phyloP scores from a whole-genome alignment of 106 monocot genomes.

The Alisma plantagoaquatica region DNA sequence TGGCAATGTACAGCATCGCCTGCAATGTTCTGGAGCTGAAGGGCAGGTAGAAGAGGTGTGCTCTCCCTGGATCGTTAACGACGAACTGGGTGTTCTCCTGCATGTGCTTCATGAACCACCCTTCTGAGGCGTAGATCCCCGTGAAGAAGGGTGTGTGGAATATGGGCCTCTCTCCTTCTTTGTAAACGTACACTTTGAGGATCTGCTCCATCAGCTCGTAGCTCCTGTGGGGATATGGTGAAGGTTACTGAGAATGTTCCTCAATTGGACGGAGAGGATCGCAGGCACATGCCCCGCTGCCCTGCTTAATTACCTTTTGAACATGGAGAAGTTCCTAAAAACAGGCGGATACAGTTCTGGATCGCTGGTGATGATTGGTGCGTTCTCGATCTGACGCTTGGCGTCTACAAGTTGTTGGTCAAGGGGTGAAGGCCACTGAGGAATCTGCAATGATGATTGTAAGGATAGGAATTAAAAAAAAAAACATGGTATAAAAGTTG shows the following conservation, averaged over 20 bases:
- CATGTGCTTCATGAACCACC: slow-evolving; percentile 65
- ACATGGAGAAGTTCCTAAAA: slow-evolving; percentile 52
- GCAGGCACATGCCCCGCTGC: too few species aligned
- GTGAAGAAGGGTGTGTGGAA: slow-evolving; percentile 41
- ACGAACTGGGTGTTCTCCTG: slow-evolving; percentile 27
- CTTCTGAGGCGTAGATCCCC: slow-evolving; percentile 65
- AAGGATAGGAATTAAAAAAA: too few species aligned
- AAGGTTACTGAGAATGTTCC: too few species aligned
- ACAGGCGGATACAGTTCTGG: slow-evolving; percentile 34
- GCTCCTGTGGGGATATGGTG: too few species aligned
- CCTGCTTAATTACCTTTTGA: slow-evolving; percentile 52
- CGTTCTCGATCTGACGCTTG: slow-evolving; percentile 35
- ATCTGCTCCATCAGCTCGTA: slow-evolving; percentile 51
- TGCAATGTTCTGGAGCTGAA: slow-evolving; percentile 43
- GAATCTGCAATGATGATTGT: slow-evolving; percentile 25
- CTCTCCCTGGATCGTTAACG: slow-evolving; percentile 32
- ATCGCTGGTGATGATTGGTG: slow-evolving; percentile 20
- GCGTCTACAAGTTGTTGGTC: slow-evolving; percentile 41
- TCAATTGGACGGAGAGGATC: too few species aligned
- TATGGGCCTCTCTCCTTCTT: slow-evolving; percentile 46
- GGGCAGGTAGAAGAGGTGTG: slow-evolving; percentile 62
- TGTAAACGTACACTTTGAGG: slow-evolving; percentile 56
- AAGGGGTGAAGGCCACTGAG: slow-evolving; percentile 25
- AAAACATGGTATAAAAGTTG: too few species aligned
- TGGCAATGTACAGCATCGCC: slow-evolving; percentile 20